These are phyloP conservation scores for Backusella psychrophila DNA, from an alignment of 192 early-diverging fungal genomes.

Conservation along the genomic window DNA sequence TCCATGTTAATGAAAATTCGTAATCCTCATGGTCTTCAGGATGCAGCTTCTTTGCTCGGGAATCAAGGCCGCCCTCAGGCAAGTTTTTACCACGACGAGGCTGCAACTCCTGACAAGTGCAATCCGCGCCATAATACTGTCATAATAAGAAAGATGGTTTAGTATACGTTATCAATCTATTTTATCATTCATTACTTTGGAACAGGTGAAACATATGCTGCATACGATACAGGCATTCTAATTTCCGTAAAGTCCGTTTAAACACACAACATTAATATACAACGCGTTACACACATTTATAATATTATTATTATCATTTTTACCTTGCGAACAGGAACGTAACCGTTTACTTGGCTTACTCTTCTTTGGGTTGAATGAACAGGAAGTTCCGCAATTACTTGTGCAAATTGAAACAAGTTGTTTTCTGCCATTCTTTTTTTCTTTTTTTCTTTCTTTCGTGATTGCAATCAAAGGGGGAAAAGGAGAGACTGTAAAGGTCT, in stretches of 20 bases:
- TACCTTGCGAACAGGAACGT: constrained; percentile 1
- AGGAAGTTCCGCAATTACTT: constrained; percentile 21
- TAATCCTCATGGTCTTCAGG: constrained; percentile 29
- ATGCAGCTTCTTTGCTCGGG: constrained; percentile 36
- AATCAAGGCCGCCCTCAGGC: constrained; percentile 29
- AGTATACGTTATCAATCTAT: background rate
- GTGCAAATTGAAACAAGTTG: constrained; percentile 30
- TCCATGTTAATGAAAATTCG: constrained; percentile 32
- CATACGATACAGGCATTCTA: constrained; percentile 40
- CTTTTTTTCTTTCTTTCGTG: background rate
- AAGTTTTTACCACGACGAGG: constrained; percentile 35
- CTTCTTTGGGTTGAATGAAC: background rate
- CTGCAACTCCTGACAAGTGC: constrained; percentile 27
- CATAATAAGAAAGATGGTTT: background rate
- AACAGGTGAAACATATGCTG: constrained; percentile 37
- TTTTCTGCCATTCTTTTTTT: constrained; percentile 22
- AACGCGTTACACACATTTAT: background rate
- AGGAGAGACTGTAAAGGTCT: background rate
- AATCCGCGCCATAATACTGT: constrained; percentile 31
- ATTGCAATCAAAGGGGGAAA: background rate
- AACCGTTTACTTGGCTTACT: background rate
- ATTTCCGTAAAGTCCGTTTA: background rate
- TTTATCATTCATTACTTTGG: constrained; percentile 18
- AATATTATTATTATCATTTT: background rate
- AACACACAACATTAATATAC: background rate